Evolutionary conservation across 305 asterid genomes (phyloP).

Genomic region (Fraxinus nigra): DNA sequence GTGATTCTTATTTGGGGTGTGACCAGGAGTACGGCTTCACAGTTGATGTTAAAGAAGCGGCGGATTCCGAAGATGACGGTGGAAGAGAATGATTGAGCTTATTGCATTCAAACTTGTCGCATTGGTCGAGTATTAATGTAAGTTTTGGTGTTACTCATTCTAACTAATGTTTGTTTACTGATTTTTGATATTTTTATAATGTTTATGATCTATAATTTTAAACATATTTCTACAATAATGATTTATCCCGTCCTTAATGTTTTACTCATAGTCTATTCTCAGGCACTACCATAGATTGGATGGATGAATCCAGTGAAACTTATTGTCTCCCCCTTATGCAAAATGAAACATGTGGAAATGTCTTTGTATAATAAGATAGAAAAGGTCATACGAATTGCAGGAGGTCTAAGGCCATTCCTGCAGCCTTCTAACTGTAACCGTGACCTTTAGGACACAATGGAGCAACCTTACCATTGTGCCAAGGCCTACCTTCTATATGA

Average conservation of each 20-base stretch:
- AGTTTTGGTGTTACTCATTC: not conserved
- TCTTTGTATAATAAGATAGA: not conserved
- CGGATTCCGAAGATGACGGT: conserved; percentile 31
- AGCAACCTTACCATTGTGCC: not conserved
- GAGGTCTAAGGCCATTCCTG: not conserved
- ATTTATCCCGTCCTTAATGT: not conserved
- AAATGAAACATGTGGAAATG: not conserved
- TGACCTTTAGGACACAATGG: not conserved
- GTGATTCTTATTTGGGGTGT: conserved; percentile 86
- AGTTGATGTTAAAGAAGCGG: conserved; percentile 60
- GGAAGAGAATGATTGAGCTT: conserved; percentile 7
- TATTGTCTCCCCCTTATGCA: not conserved
- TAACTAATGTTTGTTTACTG: not conserved
- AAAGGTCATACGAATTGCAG: not conserved
- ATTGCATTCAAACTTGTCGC: not conserved
- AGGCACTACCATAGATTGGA: not conserved
- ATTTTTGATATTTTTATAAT: not conserved
- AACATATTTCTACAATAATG: not conserved
- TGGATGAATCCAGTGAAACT: not conserved
- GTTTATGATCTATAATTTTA: not conserved
- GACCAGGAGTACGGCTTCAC: conserved; percentile 77
- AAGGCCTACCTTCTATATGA: not conserved
- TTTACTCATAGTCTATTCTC: not conserved
- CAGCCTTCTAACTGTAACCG: not conserved
- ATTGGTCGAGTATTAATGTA: not conserved